These are phyloP conservation scores for Asterophora parasitica DNA, from an alignment of 768 basidiomycete genomes.

Conservation along the genomic window DNA sequence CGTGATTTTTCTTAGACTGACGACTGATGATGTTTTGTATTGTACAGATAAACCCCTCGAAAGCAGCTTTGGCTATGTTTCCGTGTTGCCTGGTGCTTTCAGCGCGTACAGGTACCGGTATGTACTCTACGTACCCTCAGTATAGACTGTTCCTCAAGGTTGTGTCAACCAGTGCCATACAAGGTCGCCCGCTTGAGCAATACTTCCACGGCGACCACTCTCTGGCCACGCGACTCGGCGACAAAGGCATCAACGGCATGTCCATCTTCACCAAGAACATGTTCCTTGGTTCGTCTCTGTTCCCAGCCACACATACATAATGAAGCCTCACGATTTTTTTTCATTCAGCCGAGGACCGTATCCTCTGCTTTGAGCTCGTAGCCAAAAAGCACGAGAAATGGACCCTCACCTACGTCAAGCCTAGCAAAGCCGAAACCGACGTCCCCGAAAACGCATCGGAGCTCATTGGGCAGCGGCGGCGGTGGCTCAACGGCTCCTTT, in stretches of 20 bases:
- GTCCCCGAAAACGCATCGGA: conserved; percentile 90
- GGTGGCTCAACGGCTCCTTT: conserved; percentile 96
- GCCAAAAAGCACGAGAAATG: conserved; percentile 85
- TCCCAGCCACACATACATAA: not conserved
- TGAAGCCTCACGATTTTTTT: conserved; percentile 2
- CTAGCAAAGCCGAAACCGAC: conserved; percentile 92
- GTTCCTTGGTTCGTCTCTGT: conserved; percentile 36
- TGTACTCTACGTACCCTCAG: not conserved
- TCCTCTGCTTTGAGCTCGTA: conserved; percentile 95
- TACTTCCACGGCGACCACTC: conserved; percentile 88
- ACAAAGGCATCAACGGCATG: conserved; percentile 95
- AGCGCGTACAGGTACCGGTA: conserved; percentile 76
- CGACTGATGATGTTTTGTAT: not conserved
- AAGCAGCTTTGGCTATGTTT: conserved; percentile 93
- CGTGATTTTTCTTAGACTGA: too few species aligned
- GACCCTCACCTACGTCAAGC: conserved; percentile 89
- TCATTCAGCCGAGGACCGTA: conserved; percentile 79
- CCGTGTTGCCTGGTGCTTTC: conserved; percentile 94
- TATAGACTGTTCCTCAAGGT: not conserved
- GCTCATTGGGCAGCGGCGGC: conserved; percentile 90
- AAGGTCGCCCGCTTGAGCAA: conserved; percentile 80
- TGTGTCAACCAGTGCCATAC: conserved; percentile 60
- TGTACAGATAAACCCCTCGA: conserved; percentile 82
- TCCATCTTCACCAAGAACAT: conserved; percentile 93
- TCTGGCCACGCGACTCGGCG: conserved; percentile 84